Conservation (phyloP, 2,329 filamentous ascomycete species). For the Apiospora phragmitis region DNA sequence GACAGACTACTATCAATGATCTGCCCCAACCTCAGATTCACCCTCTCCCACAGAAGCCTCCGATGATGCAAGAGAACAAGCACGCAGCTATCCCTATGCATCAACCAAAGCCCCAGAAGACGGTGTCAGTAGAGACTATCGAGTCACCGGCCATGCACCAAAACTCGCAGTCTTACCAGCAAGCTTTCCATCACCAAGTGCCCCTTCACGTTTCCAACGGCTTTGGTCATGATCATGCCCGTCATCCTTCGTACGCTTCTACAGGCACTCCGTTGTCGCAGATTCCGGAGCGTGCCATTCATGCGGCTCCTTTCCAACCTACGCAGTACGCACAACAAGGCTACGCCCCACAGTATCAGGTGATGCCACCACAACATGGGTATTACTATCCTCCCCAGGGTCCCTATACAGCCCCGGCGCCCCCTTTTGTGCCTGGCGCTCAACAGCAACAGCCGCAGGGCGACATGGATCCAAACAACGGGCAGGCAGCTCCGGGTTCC, state of each 20-base stretch:
- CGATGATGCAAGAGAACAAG: slow-evolving; percentile 57
- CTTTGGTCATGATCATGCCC: slow-evolving; percentile 62
- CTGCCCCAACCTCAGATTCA: slow-evolving; percentile 59
- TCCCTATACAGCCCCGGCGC: slow-evolving; percentile 45
- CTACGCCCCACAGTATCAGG: slow-evolving; percentile 61
- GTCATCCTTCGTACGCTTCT: slow-evolving; percentile 69
- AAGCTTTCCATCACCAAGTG: slow-evolving; percentile 94
- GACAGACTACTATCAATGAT: slow-evolving; percentile 48
- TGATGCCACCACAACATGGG: slow-evolving; percentile 54
- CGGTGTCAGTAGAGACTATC: slow-evolving; percentile 89
- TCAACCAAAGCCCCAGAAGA: slow-evolving; percentile 91
- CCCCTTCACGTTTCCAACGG: slow-evolving; percentile 68
- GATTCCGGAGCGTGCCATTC: slow-evolving; percentile 89
- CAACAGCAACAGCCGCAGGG: slow-evolving; percentile 41
- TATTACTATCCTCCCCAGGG: slow-evolving; percentile 69
- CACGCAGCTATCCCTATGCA: slow-evolving; percentile 71
- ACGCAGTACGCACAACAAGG: slow-evolving; percentile 61
- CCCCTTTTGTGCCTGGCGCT: slow-evolving; percentile 57
- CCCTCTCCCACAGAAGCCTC: slow-evolving; percentile 56
- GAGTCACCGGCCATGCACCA: slow-evolving; percentile 70
- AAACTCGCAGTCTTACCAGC: slow-evolving; percentile 59
- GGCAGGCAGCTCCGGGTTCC: slow-evolving; percentile 55
- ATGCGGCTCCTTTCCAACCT: slow-evolving; percentile 87
- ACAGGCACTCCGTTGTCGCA: slow-evolving; percentile 83
- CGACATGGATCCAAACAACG: slow-evolving; percentile 37